Evolutionary conservation across 2,329 filamentous ascomycete species (phyloP).

Genomic region (Hymenoscyphus salicellus): DNA sequence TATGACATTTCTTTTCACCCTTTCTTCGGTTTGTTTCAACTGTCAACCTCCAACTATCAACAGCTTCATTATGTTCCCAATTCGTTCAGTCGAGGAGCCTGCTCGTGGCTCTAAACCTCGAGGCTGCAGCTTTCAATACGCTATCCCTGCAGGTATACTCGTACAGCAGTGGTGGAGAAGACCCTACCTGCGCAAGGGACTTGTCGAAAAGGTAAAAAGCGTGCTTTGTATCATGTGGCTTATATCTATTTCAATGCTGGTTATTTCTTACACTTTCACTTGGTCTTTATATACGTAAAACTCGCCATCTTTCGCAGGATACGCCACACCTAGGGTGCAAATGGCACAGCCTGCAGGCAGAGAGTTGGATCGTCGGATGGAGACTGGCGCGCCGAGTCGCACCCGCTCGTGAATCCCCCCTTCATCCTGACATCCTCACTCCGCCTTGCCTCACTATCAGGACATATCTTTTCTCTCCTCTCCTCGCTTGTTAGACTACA

Average conservation of each 20-base stretch:
- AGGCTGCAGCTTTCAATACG: not conserved
- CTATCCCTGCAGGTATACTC: not conserved
- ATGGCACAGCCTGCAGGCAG: not conserved
- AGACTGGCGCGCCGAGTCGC: not conserved
- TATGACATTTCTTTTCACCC: not conserved
- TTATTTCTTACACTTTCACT: not conserved
- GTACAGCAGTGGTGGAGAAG: too few relatives aligned
- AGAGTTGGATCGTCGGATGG: not conserved
- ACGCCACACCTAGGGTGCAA: not conserved
- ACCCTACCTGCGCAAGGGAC: too few relatives aligned
- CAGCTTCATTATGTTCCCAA: not conserved
- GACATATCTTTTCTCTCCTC: not conserved
- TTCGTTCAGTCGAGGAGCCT: not conserved
- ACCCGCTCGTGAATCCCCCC: not conserved
- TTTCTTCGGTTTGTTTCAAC: not conserved
- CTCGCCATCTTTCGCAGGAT: not conserved
- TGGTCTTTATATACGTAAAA: not conserved
- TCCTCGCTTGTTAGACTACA: conserved; percentile 6
- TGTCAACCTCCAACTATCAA: not conserved
- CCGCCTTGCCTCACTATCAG: not conserved
- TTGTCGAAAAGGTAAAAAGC: too few relatives aligned
- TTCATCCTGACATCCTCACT: not conserved
- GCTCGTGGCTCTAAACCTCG: too few relatives aligned
- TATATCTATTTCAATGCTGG: too few relatives aligned
- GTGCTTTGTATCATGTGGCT: too few relatives aligned